Evolutionary conservation across 2,329 filamentous ascomycete genomes (phyloP), one percentile per base, ranked within the genome.

Genomic region (Cordyceps tenuipes): DNA sequence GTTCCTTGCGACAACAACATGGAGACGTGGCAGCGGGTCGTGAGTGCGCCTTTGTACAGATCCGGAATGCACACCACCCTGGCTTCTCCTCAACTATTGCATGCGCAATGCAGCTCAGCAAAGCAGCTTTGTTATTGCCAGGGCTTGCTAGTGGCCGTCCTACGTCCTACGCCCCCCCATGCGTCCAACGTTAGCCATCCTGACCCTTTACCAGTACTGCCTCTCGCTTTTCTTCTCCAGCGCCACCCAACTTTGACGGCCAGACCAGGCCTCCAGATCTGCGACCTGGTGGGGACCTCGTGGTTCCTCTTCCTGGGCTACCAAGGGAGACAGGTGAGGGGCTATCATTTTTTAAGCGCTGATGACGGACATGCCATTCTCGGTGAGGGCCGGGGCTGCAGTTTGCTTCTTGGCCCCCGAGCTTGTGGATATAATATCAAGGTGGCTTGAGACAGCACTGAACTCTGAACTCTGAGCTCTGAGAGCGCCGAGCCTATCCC

Each of bases 251-350:
- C 56, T 44, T 51, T 1, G 36, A 48, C 57, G 31, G 31, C 49
- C 49, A 53, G 52, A 56, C 43, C 39, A 59, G 69, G 71, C 67
- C 70, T 64, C 69, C 70, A 66, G 69, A 71, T 71, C 68, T 73
- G 73, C 74, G 72, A 72, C 72, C 73, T 62, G 69, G 73, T 74
- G 72, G 74, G 26, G 71, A 67, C 71, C 56, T 68, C 63, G 68
- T 74, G 67, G 70, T 73, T 74, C 70, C 69, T 74, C 68, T 70
- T n/a, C n/a, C n/a, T 69, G 67, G 56, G 55, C 31, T 29, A 36
- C 15, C 13, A n/a, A 44, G 31, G 44, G 31, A 46, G 53, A 8
- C 23, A 44, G 36, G 43, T 46, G 59, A 57, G 59, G 58, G 53
- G 44, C 23, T 36, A 39, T 43, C 54, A 44, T 54, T 41, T 52